Evolutionary conservation across 768 basidiomycete species (phyloP).

Genomic region (Agaricus blazei): DNA sequence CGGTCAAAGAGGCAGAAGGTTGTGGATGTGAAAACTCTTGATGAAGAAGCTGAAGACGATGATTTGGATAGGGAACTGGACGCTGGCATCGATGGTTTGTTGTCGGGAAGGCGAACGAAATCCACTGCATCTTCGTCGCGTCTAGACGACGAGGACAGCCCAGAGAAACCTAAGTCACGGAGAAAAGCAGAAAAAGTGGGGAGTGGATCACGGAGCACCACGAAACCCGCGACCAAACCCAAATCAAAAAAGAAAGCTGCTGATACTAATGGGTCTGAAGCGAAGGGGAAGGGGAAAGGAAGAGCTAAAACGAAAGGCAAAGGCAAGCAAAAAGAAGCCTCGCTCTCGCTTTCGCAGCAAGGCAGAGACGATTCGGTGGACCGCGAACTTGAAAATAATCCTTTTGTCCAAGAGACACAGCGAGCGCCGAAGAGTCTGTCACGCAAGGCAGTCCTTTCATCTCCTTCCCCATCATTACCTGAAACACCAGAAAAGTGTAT

Average conservation of each 20-base stretch:
- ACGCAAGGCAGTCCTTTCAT: not conserved
- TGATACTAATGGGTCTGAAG: conserved; percentile 8
- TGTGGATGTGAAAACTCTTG: conserved; percentile 42
- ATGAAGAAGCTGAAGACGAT: conserved; percentile 56
- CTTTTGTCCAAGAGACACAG: conserved; percentile 7
- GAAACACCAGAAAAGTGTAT: not conserved
- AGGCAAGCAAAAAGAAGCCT: conserved; percentile 11
- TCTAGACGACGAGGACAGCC: not conserved
- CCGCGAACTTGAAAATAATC: conserved; percentile 46
- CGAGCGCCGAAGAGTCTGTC: not conserved
- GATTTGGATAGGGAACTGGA: conserved; percentile 67
- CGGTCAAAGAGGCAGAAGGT: conserved; percentile 37
- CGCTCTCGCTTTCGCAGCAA: conserved; percentile 17
- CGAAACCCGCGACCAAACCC: not conserved
- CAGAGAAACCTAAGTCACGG: conserved; percentile 25
- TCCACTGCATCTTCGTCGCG: conserved; percentile 31
- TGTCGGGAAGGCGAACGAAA: conserved; percentile 41
- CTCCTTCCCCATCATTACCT: not conserved
- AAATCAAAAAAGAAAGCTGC: not conserved
- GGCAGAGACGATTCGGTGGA: conserved; percentile 52
- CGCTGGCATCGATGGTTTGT: conserved; percentile 39
- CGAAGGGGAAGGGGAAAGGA: conserved; percentile 24
- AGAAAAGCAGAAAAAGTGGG: conserved; percentile 37
- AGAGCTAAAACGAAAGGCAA: conserved; percentile 32
- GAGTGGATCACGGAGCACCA: conserved; percentile 19